These are phyloP conservation scores for Nyctanthes arbortristis DNA, from an alignment of 257 asterid genomes.

Conservation along the genomic window DNA sequence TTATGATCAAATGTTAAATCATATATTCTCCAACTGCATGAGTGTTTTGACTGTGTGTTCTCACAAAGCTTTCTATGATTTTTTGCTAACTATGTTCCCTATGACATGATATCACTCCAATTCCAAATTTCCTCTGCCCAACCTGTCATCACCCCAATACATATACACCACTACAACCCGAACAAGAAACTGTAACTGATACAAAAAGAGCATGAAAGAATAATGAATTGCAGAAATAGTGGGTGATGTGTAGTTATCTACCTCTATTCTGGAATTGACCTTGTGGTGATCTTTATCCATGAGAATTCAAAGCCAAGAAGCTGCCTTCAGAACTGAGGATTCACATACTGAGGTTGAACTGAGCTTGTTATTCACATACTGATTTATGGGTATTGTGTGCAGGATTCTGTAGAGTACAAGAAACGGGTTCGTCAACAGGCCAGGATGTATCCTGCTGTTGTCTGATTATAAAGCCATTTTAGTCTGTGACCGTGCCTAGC, in stretches of 20 bases:
- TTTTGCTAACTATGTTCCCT: too few relatives aligned
- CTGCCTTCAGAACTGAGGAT: background rate
- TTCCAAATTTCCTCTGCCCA: too few relatives aligned
- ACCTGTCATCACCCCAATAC: too few relatives aligned
- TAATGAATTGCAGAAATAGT: background rate
- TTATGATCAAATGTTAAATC: too few relatives aligned
- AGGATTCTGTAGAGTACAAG: conserved; percentile 37
- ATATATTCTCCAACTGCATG: too few relatives aligned
- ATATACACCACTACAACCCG: too few relatives aligned
- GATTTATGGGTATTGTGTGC: background rate
- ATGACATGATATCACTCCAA: too few relatives aligned
- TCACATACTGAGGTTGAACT: background rate
- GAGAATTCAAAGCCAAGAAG: too few relatives aligned
- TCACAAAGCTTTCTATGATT: too few relatives aligned
- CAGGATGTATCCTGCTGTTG: conserved; percentile 34
- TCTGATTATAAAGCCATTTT: conserved; percentile 13
- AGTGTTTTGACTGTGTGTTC: too few relatives aligned
- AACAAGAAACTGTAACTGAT: background rate
- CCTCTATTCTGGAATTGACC: background rate
- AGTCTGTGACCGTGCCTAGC: background rate
- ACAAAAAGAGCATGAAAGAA: background rate
- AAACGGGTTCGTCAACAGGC: conserved; percentile 39
- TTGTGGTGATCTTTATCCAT: background rate
- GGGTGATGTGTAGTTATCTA: background rate
- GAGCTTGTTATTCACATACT: background rate